phyloP scores from a whole-genome alignment of 768 basidiomycete genomes.

The Cubamyces sp. region DNA sequence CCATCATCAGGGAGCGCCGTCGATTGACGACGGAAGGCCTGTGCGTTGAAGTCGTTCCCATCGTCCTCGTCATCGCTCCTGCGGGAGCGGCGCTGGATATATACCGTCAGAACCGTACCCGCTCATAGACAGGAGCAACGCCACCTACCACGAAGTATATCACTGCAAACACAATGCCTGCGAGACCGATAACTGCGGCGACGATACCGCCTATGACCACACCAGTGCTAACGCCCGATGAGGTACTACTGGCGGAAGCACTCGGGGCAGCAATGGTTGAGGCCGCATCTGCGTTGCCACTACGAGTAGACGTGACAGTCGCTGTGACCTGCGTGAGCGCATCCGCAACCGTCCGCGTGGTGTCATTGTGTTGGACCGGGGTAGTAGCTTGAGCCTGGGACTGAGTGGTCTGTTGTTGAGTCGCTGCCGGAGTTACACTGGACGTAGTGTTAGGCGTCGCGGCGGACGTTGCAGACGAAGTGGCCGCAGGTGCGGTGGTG shows the following conservation, averaged over 20 bases:
- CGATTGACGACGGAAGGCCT: conserved; percentile 66
- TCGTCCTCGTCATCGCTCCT: conserved; percentile 39
- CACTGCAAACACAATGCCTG: conserved; percentile 36
- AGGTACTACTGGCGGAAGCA: conserved; percentile 8
- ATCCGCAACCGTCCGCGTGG: not conserved
- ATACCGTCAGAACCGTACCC: not conserved
- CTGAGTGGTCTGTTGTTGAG: conserved; percentile 1
- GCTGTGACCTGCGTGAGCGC: conserved; percentile 7
- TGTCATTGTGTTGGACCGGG: not conserved
- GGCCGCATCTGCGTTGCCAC: not conserved
- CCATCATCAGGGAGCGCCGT: conserved; percentile 59
- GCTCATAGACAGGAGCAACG: not conserved
- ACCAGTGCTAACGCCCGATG: conserved; percentile 27
- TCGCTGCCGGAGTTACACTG: not conserved
- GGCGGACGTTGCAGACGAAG: not conserved
- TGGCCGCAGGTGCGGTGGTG: not conserved
- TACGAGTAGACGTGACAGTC: conserved; percentile 10
- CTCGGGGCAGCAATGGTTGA: conserved; percentile 13
- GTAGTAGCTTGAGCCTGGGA: not conserved
- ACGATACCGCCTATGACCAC: conserved; percentile 40
- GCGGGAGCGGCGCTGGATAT: conserved; percentile 31
- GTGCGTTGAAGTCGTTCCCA: conserved; percentile 51
- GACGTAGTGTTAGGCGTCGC: not conserved
- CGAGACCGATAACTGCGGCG: conserved; percentile 40
- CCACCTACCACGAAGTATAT: conserved; percentile 42